Conservation (phyloP, 768 basidiomycete genomes). For the Macrolepiota fuliginosa region DNA sequence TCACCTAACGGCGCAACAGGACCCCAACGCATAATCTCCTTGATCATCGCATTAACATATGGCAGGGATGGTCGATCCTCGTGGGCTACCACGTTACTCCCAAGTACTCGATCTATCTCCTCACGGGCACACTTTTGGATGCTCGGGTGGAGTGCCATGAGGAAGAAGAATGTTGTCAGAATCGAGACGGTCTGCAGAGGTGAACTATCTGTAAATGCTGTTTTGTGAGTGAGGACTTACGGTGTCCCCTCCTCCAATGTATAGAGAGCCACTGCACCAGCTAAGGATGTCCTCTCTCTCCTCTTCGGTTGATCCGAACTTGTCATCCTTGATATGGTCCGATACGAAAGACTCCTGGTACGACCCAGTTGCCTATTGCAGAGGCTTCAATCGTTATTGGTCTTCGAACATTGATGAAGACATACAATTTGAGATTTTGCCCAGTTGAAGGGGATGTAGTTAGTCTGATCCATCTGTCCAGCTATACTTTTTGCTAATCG, state of each 20-base stretch:
- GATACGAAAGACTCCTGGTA: conserved; percentile 32
- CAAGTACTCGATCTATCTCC: conserved; percentile 36
- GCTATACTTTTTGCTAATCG: conserved; percentile 19
- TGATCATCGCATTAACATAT: conserved; percentile 34
- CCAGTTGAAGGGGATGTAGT: conserved; percentile 28
- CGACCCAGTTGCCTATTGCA: conserved; percentile 20
- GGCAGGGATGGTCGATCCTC: conserved; percentile 31
- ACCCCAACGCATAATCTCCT: conserved; percentile 36
- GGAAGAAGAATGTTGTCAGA: conserved; percentile 33
- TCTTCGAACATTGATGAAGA: not conserved
- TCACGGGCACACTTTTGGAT: conserved; percentile 34
- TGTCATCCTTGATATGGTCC: conserved; percentile 25
- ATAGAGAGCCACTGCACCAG: conserved; percentile 28
- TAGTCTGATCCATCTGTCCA: conserved; percentile 19
- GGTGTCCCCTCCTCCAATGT: conserved; percentile 38
- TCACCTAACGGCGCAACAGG: conserved; percentile 29
- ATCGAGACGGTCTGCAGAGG: conserved; percentile 30
- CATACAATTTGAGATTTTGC: conserved; percentile 29
- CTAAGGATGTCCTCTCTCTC: conserved; percentile 27
- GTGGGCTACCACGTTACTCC: conserved; percentile 30
- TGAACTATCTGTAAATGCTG: not conserved
- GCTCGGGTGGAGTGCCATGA: conserved; percentile 37
- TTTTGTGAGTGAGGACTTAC: conserved; percentile 19
- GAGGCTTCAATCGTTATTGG: not conserved
- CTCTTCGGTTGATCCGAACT: conserved; percentile 19